Conservation (phyloP, 192 early-diverging fungal species). For the Gonapodya prolifera region DNA sequence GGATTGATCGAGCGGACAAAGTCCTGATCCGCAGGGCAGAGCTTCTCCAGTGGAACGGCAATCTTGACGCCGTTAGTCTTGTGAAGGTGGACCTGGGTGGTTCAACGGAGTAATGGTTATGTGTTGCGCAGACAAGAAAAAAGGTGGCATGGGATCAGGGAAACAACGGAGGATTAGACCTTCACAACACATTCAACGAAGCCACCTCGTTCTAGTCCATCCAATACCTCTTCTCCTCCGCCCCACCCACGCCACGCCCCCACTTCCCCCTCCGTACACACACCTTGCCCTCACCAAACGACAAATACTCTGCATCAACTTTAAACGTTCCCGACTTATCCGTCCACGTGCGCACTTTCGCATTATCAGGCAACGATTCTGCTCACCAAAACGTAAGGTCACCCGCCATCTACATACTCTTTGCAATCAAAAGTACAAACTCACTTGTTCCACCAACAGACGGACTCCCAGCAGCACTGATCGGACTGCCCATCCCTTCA, state of each 20-base stretch:
- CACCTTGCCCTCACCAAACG: conserved; percentile 58
- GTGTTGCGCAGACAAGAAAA: not conserved
- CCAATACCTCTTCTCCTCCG: no score
- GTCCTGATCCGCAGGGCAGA: conserved; percentile 42
- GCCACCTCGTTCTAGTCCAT: no score
- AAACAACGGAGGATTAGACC: no score
- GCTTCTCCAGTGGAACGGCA: conserved; percentile 78
- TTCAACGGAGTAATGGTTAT: not conserved
- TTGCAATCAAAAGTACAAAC: no score
- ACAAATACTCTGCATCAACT: conserved; percentile 79
- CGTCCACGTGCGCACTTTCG: conserved; percentile 78
- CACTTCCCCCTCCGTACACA: not conserved
- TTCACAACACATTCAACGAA: no score
- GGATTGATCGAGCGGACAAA: conserved; percentile 22
- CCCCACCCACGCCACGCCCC: not conserved
- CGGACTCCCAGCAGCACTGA: not conserved
- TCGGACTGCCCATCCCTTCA: not conserved
- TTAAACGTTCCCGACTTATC: conserved; percentile 83
- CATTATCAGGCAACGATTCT: conserved; percentile 30
- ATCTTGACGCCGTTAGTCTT: conserved; percentile 93
- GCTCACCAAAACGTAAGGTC: conserved; percentile 4
- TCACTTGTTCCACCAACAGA: no score
- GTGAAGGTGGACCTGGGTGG: conserved; percentile 58
- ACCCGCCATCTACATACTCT: not conserved
- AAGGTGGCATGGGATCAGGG: no score